Evolutionary conservation across 2,329 filamentous ascomycete genomes (phyloP).

Genomic region (Aspergillus sp.): DNA sequence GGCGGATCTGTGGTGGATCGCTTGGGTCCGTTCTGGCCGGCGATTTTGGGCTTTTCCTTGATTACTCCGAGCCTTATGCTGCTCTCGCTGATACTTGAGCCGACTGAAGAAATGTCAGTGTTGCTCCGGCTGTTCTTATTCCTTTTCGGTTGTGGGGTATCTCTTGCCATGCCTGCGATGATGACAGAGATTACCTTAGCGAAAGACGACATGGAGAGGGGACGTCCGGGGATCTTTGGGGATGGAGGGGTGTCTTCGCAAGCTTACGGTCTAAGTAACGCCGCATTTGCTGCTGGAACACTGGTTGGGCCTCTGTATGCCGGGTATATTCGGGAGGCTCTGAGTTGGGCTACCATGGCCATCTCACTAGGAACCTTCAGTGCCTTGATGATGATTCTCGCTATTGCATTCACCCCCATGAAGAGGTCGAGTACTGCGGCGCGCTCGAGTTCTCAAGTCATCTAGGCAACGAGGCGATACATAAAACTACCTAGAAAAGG

Average conservation of each 20-base stretch:
- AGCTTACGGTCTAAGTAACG: slow-evolving; percentile 57
- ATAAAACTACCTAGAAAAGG: background rate
- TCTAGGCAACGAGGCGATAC: rapidly evolving
- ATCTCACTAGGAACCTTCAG: background rate
- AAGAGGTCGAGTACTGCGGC: background rate
- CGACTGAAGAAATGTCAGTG: background rate
- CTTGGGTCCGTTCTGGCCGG: slow-evolving; percentile 12
- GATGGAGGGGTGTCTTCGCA: slow-evolving; percentile 57
- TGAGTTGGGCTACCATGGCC: slow-evolving; percentile 55
- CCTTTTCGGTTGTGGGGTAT: slow-evolving; percentile 11
- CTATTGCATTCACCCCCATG: background rate
- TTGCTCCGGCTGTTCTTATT: slow-evolving; percentile 13
- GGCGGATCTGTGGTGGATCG: slow-evolving; percentile 17
- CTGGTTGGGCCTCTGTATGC: slow-evolving; percentile 53
- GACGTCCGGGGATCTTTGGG: slow-evolving; percentile 48
- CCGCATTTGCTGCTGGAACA: slow-evolving; percentile 53
- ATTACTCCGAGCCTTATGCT: slow-evolving; percentile 14
- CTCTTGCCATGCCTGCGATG: slow-evolving; percentile 63
- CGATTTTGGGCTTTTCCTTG: slow-evolving; percentile 10
- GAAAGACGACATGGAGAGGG: slow-evolving; percentile 35
- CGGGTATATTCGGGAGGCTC: slow-evolving; percentile 45
- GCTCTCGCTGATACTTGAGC: slow-evolving; percentile 3
- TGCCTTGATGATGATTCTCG: background rate
- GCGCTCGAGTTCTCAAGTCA: background rate
- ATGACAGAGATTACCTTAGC: slow-evolving; percentile 53